A percentile compares a stretch with the other conserved stretches of the same genome.
Evolutionary conservation across 495 filamentous ascomycete genomes (phyloP).

Genomic region (Lindgomyces ingoldianus): DNA sequence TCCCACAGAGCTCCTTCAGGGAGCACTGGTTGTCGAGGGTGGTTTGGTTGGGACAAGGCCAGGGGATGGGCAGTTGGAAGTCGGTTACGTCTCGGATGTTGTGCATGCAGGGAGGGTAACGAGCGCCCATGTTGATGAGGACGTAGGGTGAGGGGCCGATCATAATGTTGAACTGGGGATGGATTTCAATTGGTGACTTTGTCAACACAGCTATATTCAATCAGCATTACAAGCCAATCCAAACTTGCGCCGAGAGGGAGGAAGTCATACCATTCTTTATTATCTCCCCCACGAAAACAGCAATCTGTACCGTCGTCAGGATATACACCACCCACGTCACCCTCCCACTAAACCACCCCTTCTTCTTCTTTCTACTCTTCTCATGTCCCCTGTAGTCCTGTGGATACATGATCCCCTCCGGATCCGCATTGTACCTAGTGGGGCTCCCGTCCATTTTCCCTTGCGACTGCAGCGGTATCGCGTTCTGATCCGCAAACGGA

Average conservation of each 20-base stretch:
- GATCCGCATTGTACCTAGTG: conserved; percentile 38
- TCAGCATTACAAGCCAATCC: conserved; percentile 29
- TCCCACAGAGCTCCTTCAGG: conserved; percentile 15
- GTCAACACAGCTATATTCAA: conserved; percentile 59
- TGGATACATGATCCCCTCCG: conserved; percentile 44
- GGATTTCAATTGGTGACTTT: conserved; percentile 76
- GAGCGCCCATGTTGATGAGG: conserved; percentile 93
- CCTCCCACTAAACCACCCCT: conserved; percentile 58
- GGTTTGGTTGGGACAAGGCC: conserved; percentile 25
- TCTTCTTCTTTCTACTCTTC: conserved; percentile 51
- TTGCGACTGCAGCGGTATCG: conserved; percentile 56
- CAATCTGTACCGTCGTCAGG: conserved; percentile 73
- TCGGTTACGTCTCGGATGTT: conserved; percentile 64
- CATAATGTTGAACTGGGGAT: conserved; percentile 92
- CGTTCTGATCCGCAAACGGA: conserved; percentile 63
- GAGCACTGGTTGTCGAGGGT: background rate
- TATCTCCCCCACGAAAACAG: conserved; percentile 89
- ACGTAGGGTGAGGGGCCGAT: conserved; percentile 89
- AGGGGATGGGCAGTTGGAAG: conserved; percentile 54
- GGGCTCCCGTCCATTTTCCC: conserved; percentile 39
- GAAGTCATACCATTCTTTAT: conserved; percentile 69
- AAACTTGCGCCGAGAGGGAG: background rate
- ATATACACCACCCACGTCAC: conserved; percentile 83
- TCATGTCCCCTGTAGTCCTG: conserved; percentile 46
- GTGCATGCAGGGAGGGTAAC: conserved; percentile 94